Evolutionary conservation across 73 alveolate genomes (phyloP), one percentile per base, ranked within the genome.

Genomic region (Tetrahymena malaccensis): DNA sequence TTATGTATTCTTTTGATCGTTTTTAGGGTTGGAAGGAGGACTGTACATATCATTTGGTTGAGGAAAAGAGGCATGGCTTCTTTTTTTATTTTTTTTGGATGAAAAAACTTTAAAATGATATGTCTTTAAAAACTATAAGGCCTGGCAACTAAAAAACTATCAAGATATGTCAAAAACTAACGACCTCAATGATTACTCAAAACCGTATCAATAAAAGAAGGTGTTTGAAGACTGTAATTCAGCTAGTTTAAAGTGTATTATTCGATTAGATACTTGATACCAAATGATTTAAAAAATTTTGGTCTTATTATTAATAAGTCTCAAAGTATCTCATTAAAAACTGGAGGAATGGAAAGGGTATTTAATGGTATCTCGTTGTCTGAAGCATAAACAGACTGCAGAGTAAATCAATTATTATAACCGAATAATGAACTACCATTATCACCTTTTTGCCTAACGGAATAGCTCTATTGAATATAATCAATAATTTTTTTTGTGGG

Each of bases 51-150:
- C 89, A 70, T 70, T 70, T 70, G 89, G 89, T 70, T 70, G 89
- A 70, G 89, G 89, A 70, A 70, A 70, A 70, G 89, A 70, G 89
- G 89, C 89, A 70, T 70, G 89, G 89, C 89, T 70, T 70, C 89
- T 70, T 70, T 70, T 70, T 70, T 0, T 70, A 70, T 70, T 70
- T 70, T 70, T 27, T 70, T 70, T 70, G 89, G 89, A 70, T 22
- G 21, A 12, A 70, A 70, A 70, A 70, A 70, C 89, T 70, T 70
- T 27, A 31, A 70, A 70, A 70, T 70, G 89, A 70, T 70, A 70
- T 70, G 89, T 31, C 89, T 31, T 70, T 27, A 70, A 70, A 70
- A 70, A 70, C 89, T 70, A 9, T 43, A 25, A n/a, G 83, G 89
- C 37, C 40, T n/a, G 37, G 34, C 89, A 70, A 70, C 89, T 10